Evolutionary conservation across 2,329 filamentous ascomycete genomes (phyloP), one percentile per base, ranked within the genome.

Genomic region (Beauveria australis): DNA sequence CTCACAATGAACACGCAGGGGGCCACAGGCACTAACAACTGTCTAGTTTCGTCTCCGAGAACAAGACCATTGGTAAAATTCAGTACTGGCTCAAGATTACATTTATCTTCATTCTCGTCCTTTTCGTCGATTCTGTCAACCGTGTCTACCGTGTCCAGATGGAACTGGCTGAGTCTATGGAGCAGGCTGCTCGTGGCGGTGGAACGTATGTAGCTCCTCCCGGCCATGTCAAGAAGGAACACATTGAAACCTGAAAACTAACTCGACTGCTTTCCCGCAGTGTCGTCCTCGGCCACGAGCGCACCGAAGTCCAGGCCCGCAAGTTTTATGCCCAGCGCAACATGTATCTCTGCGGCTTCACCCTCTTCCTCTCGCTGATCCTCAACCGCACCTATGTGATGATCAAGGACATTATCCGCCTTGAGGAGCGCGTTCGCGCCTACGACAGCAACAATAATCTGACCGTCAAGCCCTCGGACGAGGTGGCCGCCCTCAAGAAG

Each of bases 251-350:
- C 10, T 30, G 8, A 54, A 37, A 5, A 22, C 54, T 57, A 49
- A 57, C 54, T 16, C 8, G 41, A 10, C 14, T 14, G 26, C 4
- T n/a, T 40, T 22, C 40, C 37, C 22, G 18, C 53, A 60, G 51
- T 19, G 84, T 87, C 56, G 86, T 92, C 63, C 86, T 97, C 69
- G 93, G 94, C 65, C 88, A 91, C 72, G 94, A 97, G 74, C 93
- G 94, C 66, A 92, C 96, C 84, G 94, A 99, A 79, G 93, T 97
- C 57, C 94, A 99, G 78, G 93, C 94, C 66, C 92, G 94, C 83
- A 99, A 99, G 79, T 99, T 99, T 83, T 99, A 99, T 84, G 96
- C 92, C 64, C 93, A 99, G 81, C 92, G 94, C 76, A 99, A 99
- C 86, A 99, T 99, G 94, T 99, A 99, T 80, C 92, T 99, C 64